phyloP scores from a whole-genome alignment of 2,329 filamentous ascomycete species.

The Exophiala phaeomuriformis region DNA sequence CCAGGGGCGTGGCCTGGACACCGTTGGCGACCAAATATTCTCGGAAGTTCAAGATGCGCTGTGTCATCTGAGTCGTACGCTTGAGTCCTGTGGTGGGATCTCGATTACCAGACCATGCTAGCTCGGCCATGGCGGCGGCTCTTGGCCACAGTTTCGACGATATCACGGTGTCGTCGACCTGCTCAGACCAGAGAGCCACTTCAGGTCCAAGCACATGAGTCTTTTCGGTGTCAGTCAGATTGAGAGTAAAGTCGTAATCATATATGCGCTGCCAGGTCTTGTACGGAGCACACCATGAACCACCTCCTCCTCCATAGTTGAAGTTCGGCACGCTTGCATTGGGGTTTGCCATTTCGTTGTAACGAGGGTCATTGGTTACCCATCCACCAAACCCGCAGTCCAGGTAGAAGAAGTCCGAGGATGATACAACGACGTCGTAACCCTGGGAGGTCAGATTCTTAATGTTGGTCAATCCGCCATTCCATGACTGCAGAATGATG shows the following conservation, averaged over 20 bases:
- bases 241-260: conserved; percentile 49
- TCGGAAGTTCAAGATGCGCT: conserved; percentile 53
- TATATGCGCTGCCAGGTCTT: conserved; percentile 57
- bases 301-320: conserved; percentile 49
- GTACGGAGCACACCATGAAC: conserved; percentile 54
- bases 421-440: conserved; percentile 52
- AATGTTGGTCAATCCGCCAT: conserved; percentile 47
- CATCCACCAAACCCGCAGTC: conserved; percentile 51
- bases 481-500: conserved; percentile 50
- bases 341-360: conserved; percentile 49
- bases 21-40: conserved; percentile 53
- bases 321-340: conserved; percentile 40
- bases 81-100: conserved; percentile 43
- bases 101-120: conserved; percentile 50
- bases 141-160: conserved; percentile 50
- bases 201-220: conserved; percentile 47
- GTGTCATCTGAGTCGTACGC: conserved; percentile 47
- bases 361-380: conserved; percentile 50
- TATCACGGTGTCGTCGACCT: conserved; percentile 48
- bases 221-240: conserved; percentile 42
- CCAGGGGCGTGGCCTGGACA: conserved; percentile 44
- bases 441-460: conserved; percentile 44
- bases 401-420: conserved; percentile 50
- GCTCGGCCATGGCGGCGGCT: conserved; percentile 50
- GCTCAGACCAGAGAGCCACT: conserved; percentile 49